Percentiles rank a stretch among this genome's conserved stretches.
These are phyloP conservation scores for Primulina huaijiensis DNA, from an alignment of 257 asterid species.

Conservation along the genomic window DNA sequence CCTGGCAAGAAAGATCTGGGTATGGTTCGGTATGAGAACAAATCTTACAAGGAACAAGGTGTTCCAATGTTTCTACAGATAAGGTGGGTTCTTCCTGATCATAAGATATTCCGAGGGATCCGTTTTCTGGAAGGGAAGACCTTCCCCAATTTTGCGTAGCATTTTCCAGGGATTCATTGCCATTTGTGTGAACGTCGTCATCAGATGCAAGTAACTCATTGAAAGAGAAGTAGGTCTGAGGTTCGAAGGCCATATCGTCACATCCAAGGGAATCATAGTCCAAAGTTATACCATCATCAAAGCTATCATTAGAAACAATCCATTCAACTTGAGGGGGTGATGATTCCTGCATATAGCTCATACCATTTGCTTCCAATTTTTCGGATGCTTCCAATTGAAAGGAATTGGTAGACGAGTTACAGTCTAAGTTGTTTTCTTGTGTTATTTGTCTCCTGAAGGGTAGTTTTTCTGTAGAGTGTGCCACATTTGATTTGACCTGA, in stretches of 20 bases:
- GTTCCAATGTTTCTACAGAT: slow-evolving; percentile 27
- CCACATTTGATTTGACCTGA: slow-evolving; percentile 34
- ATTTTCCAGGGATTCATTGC: slow-evolving; percentile 30
- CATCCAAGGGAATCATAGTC: slow-evolving; percentile 44
- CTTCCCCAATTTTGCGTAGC: slow-evolving; percentile 31
- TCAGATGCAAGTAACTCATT: slow-evolving; percentile 64
- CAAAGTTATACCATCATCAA: slow-evolving; percentile 42
- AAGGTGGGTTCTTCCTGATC: slow-evolving; percentile 33
- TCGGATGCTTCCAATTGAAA: slow-evolving; percentile 22
- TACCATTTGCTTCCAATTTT: slow-evolving; percentile 26
- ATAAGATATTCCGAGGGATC: slow-evolving; percentile 31
- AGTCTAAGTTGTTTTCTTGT: slow-evolving; percentile 25
- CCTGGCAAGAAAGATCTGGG: slow-evolving; percentile 62
- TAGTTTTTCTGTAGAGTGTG: slow-evolving; percentile 43
- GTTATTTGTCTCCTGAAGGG: slow-evolving; percentile 41
- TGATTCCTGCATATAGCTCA: slow-evolving; percentile 20
- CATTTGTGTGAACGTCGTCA: slow-evolving; percentile 36
- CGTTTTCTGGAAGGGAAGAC: slow-evolving; percentile 36
- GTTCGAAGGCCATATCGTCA: slow-evolving; percentile 76
- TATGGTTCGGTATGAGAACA: slow-evolving; percentile 49
- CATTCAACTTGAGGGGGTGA: slow-evolving; percentile 37
- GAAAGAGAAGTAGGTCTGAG: slow-evolving; percentile 89
- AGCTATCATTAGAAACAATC: slow-evolving; percentile 37
- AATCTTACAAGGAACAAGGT: slow-evolving; percentile 44
- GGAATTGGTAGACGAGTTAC: slow-evolving; percentile 22